phyloP scores from a whole-genome alignment of 129 eudicot genomes.

The Tagetes patula region DNA sequence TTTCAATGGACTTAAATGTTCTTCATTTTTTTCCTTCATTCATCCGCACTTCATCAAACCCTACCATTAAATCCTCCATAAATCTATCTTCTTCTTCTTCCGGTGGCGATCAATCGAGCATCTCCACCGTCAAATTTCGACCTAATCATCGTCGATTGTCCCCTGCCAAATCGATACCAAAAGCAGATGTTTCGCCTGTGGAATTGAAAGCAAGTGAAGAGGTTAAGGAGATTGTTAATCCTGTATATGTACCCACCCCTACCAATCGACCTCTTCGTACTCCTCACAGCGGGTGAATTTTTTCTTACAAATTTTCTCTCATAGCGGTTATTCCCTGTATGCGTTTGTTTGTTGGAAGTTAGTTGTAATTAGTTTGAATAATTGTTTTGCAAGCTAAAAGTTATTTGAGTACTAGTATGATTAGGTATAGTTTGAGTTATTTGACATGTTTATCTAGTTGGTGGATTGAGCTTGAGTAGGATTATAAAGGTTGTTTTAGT shows the following conservation, averaged over 20 bases:
- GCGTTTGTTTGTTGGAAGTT: too few relatives aligned
- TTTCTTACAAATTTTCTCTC: not conserved
- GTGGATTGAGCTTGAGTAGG: too few relatives aligned
- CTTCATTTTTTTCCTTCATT: constrained; percentile 14
- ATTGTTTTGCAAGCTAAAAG: too few relatives aligned
- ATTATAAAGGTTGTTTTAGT: too few relatives aligned
- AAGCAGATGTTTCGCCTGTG: constrained; percentile 19
- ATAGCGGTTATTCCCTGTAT: not conserved
- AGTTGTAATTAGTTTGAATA: too few relatives aligned
- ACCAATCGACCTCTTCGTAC: constrained; percentile 48
- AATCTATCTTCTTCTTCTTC: not conserved
- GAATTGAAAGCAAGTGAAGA: constrained; percentile 11
- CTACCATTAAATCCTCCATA: constrained; percentile 4
- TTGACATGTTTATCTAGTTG: too few relatives aligned
- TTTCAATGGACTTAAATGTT: constrained; percentile 30
- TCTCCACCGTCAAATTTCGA: not conserved
- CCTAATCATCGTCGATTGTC: constrained; percentile 13
- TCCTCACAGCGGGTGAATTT: constrained; percentile 71
- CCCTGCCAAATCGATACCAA: constrained; percentile 28
- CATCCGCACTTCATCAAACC: constrained; percentile 13
- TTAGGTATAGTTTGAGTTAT: too few relatives aligned
- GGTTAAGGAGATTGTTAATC: constrained; percentile 36
- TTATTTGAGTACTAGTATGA: too few relatives aligned
- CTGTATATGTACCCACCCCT: constrained; percentile 72
- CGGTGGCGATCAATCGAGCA: constrained; percentile 1